These are phyloP conservation scores for Pyrenophora seminiperda DNA, from an alignment of 2,329 filamentous ascomycete genomes.

Conservation along the genomic window DNA sequence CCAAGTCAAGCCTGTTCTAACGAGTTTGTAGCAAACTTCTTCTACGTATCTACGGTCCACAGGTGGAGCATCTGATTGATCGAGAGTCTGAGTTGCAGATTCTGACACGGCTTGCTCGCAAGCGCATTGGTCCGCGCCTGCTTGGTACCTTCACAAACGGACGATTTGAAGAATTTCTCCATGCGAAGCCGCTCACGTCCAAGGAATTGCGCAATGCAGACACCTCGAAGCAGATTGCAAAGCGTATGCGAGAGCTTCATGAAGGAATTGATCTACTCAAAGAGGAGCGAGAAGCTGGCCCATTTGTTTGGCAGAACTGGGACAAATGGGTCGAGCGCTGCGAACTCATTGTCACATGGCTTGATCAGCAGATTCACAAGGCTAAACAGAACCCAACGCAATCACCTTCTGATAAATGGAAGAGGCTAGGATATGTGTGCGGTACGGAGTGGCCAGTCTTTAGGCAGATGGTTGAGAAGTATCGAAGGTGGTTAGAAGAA, in stretches of 20 bases:
- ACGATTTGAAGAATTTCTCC: slow-evolving; percentile 92
- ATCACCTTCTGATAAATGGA: slow-evolving; percentile 62
- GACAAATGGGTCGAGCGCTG: slow-evolving; percentile 82
- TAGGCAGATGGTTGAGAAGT: slow-evolving; percentile 73
- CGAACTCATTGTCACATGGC: slow-evolving; percentile 63
- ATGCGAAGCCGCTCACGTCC: slow-evolving; percentile 79
- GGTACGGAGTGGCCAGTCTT: slow-evolving; percentile 84
- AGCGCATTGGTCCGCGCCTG: slow-evolving; percentile 89
- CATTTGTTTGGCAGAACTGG: slow-evolving; percentile 91
- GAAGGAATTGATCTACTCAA: slow-evolving; percentile 87
- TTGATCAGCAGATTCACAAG: slow-evolving; percentile 64
- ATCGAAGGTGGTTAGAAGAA: slow-evolving; percentile 73
- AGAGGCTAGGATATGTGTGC: slow-evolving; percentile 74
- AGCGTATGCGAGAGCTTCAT: slow-evolving; percentile 95
- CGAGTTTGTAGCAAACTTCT: slow-evolving; percentile 70
- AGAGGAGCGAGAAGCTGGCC: slow-evolving; percentile 76
- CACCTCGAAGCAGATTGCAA: slow-evolving; percentile 90
- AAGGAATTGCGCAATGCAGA: slow-evolving; percentile 78
- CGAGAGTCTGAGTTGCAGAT: slow-evolving; percentile 88
- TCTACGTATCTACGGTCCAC: slow-evolving; percentile 89
- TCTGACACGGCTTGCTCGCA: slow-evolving; percentile 80
- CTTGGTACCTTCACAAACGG: slow-evolving; percentile 93
- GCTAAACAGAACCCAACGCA: slow-evolving; percentile 39
- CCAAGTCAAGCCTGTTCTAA: slow-evolving; percentile 11
- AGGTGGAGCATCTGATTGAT: slow-evolving; percentile 95